phyloP scores from a whole-genome alignment of 495 filamentous ascomycete genomes.

The Penicillium crystallinum region DNA sequence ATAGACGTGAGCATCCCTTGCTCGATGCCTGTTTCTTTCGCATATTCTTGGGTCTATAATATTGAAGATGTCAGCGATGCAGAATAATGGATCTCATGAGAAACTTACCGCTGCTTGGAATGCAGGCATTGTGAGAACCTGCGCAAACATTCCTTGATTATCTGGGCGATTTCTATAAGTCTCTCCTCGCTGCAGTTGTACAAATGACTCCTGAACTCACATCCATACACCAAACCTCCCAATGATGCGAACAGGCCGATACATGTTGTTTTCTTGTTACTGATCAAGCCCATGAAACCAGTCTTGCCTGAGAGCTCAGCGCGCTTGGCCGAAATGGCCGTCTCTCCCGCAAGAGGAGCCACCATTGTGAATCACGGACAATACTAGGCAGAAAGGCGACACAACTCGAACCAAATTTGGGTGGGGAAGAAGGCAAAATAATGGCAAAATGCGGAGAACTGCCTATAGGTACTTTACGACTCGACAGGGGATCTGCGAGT shows the following conservation, averaged over 20 bases:
- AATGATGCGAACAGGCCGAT: constrained; percentile 34
- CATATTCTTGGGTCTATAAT: constrained; percentile 26
- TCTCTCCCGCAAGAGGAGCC: constrained; percentile 13
- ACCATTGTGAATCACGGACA: constrained; percentile 11
- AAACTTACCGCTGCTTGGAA: constrained; percentile 24
- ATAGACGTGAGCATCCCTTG: constrained; percentile 68
- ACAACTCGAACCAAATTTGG: background rate
- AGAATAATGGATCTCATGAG: background rate
- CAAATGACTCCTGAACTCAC: constrained; percentile 12
- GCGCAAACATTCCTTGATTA: constrained; percentile 39
- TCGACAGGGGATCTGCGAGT: constrained; percentile 10
- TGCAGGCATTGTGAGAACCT: constrained; percentile 30
- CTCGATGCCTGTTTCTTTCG: constrained; percentile 44
- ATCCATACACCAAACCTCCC: constrained; percentile 36
- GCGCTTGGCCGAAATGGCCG: constrained; percentile 32
- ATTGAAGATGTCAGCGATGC: background rate
- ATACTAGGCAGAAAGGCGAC: background rate
- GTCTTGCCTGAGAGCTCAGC: constrained; percentile 29
- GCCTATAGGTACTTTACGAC: background rate
- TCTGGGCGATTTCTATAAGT: constrained; percentile 11
- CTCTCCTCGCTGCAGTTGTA: background rate
- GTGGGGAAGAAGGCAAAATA: too few species aligned
- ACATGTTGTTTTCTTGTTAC: constrained; percentile 31
- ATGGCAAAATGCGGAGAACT: background rate
- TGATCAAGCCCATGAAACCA: constrained; percentile 25